A percentile compares a stretch with the other conserved stretches of the same genome.
Evolutionary conservation across 345 rosid species (phyloP).

Genomic region (Hypericum perforatum): DNA sequence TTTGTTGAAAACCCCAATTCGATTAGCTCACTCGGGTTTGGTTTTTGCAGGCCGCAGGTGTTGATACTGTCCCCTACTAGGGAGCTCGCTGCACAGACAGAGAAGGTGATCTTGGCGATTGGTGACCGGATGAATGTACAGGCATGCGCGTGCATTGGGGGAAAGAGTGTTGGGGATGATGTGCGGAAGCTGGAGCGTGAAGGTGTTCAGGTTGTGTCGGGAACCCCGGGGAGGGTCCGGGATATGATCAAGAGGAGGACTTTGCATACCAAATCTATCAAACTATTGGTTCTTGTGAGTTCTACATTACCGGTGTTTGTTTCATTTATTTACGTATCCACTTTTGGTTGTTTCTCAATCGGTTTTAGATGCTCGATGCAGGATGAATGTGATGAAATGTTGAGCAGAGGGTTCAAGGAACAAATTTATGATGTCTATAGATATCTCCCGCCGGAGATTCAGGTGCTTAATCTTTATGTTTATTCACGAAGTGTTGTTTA

Average conservation of each 20-base stretch:
- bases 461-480: slow-evolving; percentile 34
- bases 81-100: slow-evolving; percentile 87
- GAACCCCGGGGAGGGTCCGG: slow-evolving; percentile 96
- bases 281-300: slow-evolving; percentile 31
- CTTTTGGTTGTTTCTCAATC: background rate
- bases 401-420: slow-evolving; percentile 98
- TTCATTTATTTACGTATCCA: background rate
- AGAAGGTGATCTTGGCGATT: slow-evolving; percentile 66
- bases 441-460: slow-evolving; percentile 98
- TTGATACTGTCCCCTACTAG: slow-evolving; percentile 91
- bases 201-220: slow-evolving; percentile 70
- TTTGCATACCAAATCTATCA: slow-evolving; percentile 67
- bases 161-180: slow-evolving; percentile 96
- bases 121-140: slow-evolving; percentile 65
- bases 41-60: slow-evolving; percentile 66
- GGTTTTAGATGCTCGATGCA: slow-evolving; percentile 8
- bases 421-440: slow-evolving; percentile 92
- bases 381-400: slow-evolving; percentile 98
- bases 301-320: background rate
- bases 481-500: background rate
- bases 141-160: slow-evolving; percentile 84
- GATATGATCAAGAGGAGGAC: slow-evolving; percentile 99
- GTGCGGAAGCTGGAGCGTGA: slow-evolving; percentile 63
- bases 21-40: background rate
- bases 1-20: background rate